phyloP scores from a whole-genome alignment of 2,329 filamentous ascomycete species.

The Trichophyton benhamiae region DNA sequence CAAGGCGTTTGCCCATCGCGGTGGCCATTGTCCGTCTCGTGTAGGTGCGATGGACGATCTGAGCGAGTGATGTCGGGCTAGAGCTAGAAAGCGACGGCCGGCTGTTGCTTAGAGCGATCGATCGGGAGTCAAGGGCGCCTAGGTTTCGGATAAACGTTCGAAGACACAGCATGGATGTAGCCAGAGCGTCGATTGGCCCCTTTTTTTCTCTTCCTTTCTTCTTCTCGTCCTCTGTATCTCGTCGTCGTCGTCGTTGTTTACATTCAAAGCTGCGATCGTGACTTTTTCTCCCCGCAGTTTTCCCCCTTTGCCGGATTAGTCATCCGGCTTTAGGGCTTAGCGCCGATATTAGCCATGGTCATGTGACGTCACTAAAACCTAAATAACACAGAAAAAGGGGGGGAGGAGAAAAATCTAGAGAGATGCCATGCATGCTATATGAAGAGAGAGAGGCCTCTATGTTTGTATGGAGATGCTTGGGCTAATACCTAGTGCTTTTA shows the following conservation, averaged over 20 bases:
- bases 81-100: background rate
- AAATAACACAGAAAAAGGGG: background rate
- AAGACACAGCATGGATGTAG: slow-evolving; percentile 9
- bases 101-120: background rate
- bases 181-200: background rate
- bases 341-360: background rate
- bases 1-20: slow-evolving; percentile 67
- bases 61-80: background rate
- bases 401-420: background rate
- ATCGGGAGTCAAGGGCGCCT: background rate
- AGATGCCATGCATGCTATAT: no score
- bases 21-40: slow-evolving; percentile 46
- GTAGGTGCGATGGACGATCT: slow-evolving; percentile 11
- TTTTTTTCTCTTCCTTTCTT: background rate
- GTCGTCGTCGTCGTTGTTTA: background rate
- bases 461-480: no score
- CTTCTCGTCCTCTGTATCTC: background rate
- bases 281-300: background rate
- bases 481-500: no score
- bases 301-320: background rate
- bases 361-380: background rate
- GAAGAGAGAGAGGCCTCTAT: no score
- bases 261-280: background rate
- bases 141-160: slow-evolving; percentile 6
- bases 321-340: background rate